Conservation (phyloP, 2,329 filamentous ascomycete genomes). For the Fusarium gaditjirri region DNA sequence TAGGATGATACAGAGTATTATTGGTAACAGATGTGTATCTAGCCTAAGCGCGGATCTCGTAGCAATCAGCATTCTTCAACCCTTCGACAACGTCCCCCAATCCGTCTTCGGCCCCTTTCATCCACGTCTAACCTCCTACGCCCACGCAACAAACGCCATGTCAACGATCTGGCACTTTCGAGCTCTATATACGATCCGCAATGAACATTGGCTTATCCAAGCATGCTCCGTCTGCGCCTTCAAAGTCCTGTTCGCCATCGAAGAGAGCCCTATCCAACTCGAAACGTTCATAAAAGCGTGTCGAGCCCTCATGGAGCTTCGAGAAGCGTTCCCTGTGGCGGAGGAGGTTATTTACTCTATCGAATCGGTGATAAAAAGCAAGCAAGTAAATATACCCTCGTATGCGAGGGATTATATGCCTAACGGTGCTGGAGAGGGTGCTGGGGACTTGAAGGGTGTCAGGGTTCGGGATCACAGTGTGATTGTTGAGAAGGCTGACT, state of each 20-base stretch:
- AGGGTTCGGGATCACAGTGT: conserved; percentile 29
- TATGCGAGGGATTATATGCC: conserved; percentile 22
- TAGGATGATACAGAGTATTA: accelerated
- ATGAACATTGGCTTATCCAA: conserved; percentile 27
- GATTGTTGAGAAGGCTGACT: neutral
- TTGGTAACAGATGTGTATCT: neutral
- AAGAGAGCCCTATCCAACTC: conserved; percentile 24
- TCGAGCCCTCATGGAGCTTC: conserved; percentile 14
- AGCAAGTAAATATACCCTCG: conserved; percentile 1
- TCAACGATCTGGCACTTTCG: conserved; percentile 34
- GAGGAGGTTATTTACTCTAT: conserved; percentile 18
- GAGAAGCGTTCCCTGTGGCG: conserved; percentile 21
- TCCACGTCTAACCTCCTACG: conserved; percentile 12
- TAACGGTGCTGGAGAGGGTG: neutral
- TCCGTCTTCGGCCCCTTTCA: conserved; percentile 22
- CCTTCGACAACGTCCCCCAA: conserved; percentile 19
- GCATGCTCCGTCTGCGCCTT: conserved; percentile 23
- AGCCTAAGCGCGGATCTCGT: conserved; percentile 21
- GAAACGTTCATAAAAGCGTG: conserved; percentile 31
- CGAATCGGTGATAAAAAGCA: conserved; percentile 10
- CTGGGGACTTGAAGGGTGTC: conserved; percentile 2
- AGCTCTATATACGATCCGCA: conserved; percentile 12
- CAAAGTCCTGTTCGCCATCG: conserved; percentile 11
- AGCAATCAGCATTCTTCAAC: conserved; percentile 18
- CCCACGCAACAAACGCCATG: conserved; percentile 29